A percentile compares a stretch with the other conserved stretches of the same genome.
These are phyloP conservation scores for Malania oleifera DNA, from an alignment of 164 flowering plant species.

Conservation along the genomic window DNA sequence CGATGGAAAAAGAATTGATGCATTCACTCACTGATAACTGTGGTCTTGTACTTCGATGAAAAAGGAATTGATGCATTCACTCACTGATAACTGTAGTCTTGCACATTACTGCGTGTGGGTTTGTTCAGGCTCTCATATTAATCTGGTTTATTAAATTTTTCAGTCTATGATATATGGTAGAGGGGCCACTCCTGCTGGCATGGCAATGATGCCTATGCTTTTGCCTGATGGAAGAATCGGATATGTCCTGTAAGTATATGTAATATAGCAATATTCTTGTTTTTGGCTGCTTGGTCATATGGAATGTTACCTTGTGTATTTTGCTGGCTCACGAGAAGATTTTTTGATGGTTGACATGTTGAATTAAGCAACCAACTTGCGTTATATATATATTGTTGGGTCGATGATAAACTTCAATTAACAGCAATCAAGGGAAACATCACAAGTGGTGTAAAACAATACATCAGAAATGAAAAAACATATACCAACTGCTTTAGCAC, in stretches of 20 bases:
- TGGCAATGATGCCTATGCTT: constrained; percentile 92
- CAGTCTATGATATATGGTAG: constrained; percentile 80
- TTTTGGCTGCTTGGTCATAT: background rate
- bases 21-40: too few species aligned
- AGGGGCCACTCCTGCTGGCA: constrained; percentile 64
- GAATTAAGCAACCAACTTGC: background rate
- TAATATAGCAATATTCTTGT: background rate
- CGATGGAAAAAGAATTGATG: too few species aligned
- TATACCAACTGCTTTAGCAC: too few species aligned
- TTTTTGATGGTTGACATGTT: background rate
- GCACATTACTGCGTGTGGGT: background rate
- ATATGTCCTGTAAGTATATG: constrained; percentile 71
- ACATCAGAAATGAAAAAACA: too few species aligned
- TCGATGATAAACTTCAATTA: too few species aligned
- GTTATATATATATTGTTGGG: too few species aligned
- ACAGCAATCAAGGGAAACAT: too few species aligned
- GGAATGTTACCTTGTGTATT: background rate
- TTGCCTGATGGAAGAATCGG: constrained; percentile 86
- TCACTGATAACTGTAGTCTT: too few species aligned
- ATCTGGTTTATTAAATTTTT: constrained; percentile 10
- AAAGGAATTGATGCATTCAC: too few species aligned
- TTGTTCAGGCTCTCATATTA: background rate
- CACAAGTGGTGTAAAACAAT: too few species aligned
- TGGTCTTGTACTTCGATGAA: too few species aligned
- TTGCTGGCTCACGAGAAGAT: background rate